Evolutionary conservation across 2,329 filamentous ascomycete species (phyloP).

Genomic region (Apiospora marii): DNA sequence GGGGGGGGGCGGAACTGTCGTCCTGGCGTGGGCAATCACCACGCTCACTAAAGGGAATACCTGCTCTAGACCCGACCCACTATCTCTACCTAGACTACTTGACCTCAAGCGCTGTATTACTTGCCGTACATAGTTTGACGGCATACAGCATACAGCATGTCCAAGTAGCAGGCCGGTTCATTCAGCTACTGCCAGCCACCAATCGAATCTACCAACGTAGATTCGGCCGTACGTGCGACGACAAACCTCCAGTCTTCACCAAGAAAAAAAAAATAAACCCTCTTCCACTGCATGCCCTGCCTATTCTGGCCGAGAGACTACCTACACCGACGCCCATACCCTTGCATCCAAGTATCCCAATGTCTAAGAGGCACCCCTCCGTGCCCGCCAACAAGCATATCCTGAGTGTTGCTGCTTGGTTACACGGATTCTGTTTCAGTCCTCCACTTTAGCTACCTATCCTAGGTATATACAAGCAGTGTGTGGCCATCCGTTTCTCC

Average conservation of each 20-base stretch:
- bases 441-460: constrained; percentile 2
- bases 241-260: background rate
- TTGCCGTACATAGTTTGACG: background rate
- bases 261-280: too few relatives aligned
- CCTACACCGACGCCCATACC: constrained; percentile 11
- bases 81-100: background rate
- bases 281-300: constrained; percentile 7
- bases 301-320: background rate
- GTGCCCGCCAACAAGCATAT: constrained; percentile 3
- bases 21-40: constrained; percentile 13
- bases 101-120: constrained; percentile 17
- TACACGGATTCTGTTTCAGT: constrained; percentile 34
- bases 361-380: constrained; percentile 16
- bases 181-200: constrained; percentile 4
- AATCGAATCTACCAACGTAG: constrained; percentile 19
- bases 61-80: constrained; percentile 9
- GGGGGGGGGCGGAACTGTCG: background rate
- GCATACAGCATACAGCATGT: background rate
- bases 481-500: constrained; percentile 29
- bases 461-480: constrained; percentile 32
- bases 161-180: constrained; percentile 9
- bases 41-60: background rate
- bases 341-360: background rate
- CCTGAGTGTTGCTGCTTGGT: constrained; percentile 25
- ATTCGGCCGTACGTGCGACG: constrained; percentile 23